A percentile compares a stretch with the other conserved stretches of the same genome.
phyloP scores from a whole-genome alignment of 306 rosid species.

The Pterocarpus santalinus region DNA sequence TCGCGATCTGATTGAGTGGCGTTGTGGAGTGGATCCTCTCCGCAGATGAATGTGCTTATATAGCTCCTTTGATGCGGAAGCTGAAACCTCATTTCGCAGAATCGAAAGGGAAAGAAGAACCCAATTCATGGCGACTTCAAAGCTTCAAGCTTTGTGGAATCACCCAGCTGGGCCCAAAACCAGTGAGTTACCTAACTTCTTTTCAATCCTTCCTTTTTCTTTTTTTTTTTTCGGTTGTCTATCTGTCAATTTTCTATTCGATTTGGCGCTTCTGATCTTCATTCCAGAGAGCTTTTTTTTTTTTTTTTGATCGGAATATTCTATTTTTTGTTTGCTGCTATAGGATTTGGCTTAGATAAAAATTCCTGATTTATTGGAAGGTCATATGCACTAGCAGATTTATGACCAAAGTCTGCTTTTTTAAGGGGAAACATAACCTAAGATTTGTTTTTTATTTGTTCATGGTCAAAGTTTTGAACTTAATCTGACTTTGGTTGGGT shows the following conservation, averaged over 20 bases:
- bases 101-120: slow-evolving; percentile 22
- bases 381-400: background rate
- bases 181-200: slow-evolving; percentile 62
- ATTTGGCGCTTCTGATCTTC: slow-evolving; percentile 17
- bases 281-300: background rate
- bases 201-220: background rate
- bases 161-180: slow-evolving; percentile 99
- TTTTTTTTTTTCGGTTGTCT: background rate
- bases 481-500: slow-evolving; percentile 5
- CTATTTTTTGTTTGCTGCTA: background rate
- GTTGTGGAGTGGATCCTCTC: slow-evolving; percentile 2
- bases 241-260: slow-evolving; percentile 6
- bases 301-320: background rate
- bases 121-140: slow-evolving; percentile 79
- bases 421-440: background rate
- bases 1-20: background rate
- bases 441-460: background rate
- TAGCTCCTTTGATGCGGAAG: background rate
- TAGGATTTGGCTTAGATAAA: background rate
- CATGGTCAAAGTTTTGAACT: background rate
- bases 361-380: slow-evolving; percentile 25
- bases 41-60: background rate
- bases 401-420: background rate
- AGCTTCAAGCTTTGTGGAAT: slow-evolving; percentile 93
- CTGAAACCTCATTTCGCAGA: slow-evolving; percentile 7